Evolutionary conservation across 768 basidiomycete genomes (phyloP).

Genomic region (Ephemerocybe angulata): DNA sequence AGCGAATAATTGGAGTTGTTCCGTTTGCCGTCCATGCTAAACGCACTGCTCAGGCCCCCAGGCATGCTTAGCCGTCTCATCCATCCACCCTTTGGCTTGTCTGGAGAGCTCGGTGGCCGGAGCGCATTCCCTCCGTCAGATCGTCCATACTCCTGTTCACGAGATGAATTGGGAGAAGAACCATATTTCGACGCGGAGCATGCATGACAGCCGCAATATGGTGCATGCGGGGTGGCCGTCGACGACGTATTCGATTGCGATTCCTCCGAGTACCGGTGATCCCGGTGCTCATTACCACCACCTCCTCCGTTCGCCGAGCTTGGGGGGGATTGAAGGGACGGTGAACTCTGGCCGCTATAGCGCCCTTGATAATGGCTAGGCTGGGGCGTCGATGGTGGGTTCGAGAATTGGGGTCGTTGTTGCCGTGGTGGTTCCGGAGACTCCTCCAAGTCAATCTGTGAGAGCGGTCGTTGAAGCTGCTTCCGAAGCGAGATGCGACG

Average conservation of each 20-base stretch:
- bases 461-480: constrained; percentile 27
- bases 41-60: constrained; percentile 42
- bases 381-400: background rate
- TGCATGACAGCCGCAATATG: constrained; percentile 63
- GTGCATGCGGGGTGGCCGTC: constrained; percentile 40
- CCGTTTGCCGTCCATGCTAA: constrained; percentile 54
- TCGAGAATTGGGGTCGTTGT: constrained; percentile 5
- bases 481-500: constrained; percentile 33
- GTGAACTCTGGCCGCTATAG: constrained; percentile 13
- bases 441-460: constrained; percentile 23
- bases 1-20: constrained; percentile 24
- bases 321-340: constrained; percentile 22
- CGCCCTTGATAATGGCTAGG: constrained; percentile 4
- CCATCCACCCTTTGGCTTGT: constrained; percentile 64
- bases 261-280: constrained; percentile 15
- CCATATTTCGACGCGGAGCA: constrained; percentile 62
- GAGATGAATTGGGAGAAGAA: constrained; percentile 21
- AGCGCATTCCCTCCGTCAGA: constrained; percentile 11
- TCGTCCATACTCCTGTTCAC: constrained; percentile 32
- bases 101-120: constrained; percentile 25
- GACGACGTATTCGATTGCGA: constrained; percentile 10
- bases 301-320: constrained; percentile 23
- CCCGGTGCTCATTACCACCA: constrained; percentile 8
- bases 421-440: constrained; percentile 5
- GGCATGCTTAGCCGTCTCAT: constrained; percentile 78